A percentile compares a stretch with the other conserved stretches of the same genome.
Evolutionary conservation across 2,329 filamentous ascomycete species (phyloP).

Genomic region (Penicillium sp.): DNA sequence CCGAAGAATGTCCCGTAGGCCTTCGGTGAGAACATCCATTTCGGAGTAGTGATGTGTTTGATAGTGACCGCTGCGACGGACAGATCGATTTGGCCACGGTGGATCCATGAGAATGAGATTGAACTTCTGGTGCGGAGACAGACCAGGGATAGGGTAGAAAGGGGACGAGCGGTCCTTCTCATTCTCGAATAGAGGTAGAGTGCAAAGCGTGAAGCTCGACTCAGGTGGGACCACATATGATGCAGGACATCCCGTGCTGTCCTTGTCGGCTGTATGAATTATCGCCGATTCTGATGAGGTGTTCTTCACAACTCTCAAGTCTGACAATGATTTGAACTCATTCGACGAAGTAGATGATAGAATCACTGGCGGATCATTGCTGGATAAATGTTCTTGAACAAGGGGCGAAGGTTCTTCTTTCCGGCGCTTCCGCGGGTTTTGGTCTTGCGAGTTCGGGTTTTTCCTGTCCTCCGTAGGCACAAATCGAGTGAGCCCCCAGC

Average conservation of each 20-base stretch:
- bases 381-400: not conserved
- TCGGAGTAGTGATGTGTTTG: slow-evolving; percentile 34
- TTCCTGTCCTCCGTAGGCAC: slow-evolving; percentile 6
- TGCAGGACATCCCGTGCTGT: slow-evolving; percentile 13
- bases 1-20: slow-evolving; percentile 49
- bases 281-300: slow-evolving; percentile 20
- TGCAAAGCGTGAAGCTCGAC: slow-evolving; percentile 50
- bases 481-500: slow-evolving; percentile 39
- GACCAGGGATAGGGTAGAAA: slow-evolving; percentile 26
- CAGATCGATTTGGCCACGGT: slow-evolving; percentile 65
- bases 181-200: slow-evolving; percentile 30
- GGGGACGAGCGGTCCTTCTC: not conserved
- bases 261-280: slow-evolving; percentile 18
- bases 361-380: slow-evolving; percentile 31
- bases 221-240: slow-evolving; percentile 49
- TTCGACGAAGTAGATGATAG: slow-evolving; percentile 35
- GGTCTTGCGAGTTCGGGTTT: too few relatives aligned
- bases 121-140: slow-evolving; percentile 46
- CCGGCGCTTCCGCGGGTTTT: not conserved
- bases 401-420: not conserved
- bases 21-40: slow-evolving; percentile 30
- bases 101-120: slow-evolving; percentile 64
- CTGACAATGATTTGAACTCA: slow-evolving; percentile 26
- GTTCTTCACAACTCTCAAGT: slow-evolving; percentile 36
- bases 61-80: slow-evolving; percentile 55